Percentiles rank a stretch among this genome's conserved stretches.
Evolutionary conservation across 352 stramenopile species (phyloP).

Genomic region (Phytophthora sp.): DNA sequence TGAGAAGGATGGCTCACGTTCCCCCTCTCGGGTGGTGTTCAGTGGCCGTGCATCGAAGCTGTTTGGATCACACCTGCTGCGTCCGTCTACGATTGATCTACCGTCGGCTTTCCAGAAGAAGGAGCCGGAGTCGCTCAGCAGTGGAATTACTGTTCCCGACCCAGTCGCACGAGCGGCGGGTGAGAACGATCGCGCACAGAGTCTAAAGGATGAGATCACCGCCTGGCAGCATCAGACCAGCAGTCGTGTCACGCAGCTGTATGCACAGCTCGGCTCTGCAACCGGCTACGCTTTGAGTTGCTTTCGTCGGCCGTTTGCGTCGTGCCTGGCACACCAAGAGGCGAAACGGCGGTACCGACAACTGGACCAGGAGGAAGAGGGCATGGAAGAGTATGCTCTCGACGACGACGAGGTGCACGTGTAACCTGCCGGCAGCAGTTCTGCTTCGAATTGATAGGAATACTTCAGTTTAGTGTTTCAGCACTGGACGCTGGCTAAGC

Average conservation of each 20-base stretch:
- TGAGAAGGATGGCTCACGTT: constrained; percentile 26
- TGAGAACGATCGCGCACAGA: constrained; percentile 34
- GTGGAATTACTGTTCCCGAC: constrained; percentile 26
- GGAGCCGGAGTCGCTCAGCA: constrained; percentile 7
- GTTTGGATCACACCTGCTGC: constrained; percentile 71
- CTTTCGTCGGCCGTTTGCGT: constrained; percentile 38
- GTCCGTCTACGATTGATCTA: constrained; percentile 64
- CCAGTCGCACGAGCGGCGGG: constrained; percentile 33
- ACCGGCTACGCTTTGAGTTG: constrained; percentile 36
- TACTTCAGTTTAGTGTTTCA: not conserved
- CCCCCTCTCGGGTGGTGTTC: constrained; percentile 65
- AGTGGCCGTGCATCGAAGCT: constrained; percentile 75
- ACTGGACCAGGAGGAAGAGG: constrained; percentile 44
- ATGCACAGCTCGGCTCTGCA: constrained; percentile 34
- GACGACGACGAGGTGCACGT: constrained; percentile 38
- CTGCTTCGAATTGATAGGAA: not conserved
- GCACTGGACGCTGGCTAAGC: not conserved
- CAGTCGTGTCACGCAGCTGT: constrained; percentile 35
- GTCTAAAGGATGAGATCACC: constrained; percentile 52
- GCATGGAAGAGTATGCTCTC: constrained; percentile 45
- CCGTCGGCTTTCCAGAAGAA: constrained; percentile 26
- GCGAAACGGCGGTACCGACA: constrained; percentile 35
- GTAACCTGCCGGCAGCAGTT: constrained; percentile 3
- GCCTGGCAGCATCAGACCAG: constrained; percentile 45
- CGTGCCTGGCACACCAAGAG: constrained; percentile 37